A percentile compares a stretch with the other conserved stretches of the same genome.
Evolutionary conservation across 495 filamentous ascomycete genomes (phyloP).

Genomic region (Penicillium turbatum): DNA sequence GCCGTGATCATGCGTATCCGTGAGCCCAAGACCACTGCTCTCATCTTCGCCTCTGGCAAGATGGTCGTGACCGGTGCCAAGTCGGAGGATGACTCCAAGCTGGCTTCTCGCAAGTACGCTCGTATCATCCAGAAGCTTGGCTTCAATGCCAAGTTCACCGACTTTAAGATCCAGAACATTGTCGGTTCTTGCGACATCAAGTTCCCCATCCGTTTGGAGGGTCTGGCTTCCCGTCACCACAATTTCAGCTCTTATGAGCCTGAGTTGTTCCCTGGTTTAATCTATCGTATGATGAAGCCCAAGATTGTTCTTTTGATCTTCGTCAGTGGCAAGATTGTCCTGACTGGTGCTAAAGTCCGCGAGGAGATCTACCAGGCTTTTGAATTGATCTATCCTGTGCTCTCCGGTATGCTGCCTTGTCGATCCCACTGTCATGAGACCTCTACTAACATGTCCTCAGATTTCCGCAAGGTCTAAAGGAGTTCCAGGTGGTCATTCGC

Average conservation of each 20-base stretch:
- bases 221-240: conserved; percentile 92
- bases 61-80: conserved; percentile 99
- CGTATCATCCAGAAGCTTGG: conserved; percentile 99
- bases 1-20: conserved; percentile 99
- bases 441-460: conserved; percentile 34
- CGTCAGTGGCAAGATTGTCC: conserved; percentile 96
- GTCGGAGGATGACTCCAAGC: conserved; percentile 95
- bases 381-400: conserved; percentile 97
- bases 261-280: conserved; percentile 96
- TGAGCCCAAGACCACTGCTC: conserved; percentile 94
- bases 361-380: conserved; percentile 99
- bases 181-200: conserved; percentile 99
- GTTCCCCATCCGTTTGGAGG: conserved; percentile 96
- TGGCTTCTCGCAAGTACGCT: conserved; percentile 96
- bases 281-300: conserved; percentile 99
- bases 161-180: conserved; percentile 99
- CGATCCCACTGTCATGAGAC: neutral
- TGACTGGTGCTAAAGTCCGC: conserved; percentile 96
- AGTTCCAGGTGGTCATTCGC: conserved; percentile 24
- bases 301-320: conserved; percentile 99
- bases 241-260: conserved; percentile 99
- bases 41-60: conserved; percentile 98
- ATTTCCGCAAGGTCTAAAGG: conserved; percentile 62
- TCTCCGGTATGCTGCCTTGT: conserved; percentile 62
- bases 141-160: conserved; percentile 99